Conservation (phyloP, 208 protist species). For the Endotrypanum monterogeii region DNA sequence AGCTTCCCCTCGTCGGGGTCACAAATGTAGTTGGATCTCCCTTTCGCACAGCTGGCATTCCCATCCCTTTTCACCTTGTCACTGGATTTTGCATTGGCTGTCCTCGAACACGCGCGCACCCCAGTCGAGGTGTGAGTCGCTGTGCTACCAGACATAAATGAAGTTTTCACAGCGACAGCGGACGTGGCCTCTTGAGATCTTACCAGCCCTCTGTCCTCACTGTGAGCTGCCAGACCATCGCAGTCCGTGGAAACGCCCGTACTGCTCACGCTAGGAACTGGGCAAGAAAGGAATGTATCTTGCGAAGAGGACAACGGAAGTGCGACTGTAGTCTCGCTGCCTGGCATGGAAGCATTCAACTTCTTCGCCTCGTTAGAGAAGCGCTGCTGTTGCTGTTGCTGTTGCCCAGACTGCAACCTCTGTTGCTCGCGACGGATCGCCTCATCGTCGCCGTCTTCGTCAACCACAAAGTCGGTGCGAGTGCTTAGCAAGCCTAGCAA, state of each 20-base stretch:
- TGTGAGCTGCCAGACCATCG: neutral
- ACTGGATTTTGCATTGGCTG: neutral
- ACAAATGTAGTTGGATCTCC: neutral
- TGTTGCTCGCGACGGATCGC: conserved; percentile 8
- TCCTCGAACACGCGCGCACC: neutral
- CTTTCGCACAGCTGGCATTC: neutral
- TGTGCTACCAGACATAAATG: neutral
- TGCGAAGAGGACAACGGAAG: neutral
- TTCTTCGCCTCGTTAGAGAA: neutral
- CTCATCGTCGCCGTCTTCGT: conserved; percentile 26
- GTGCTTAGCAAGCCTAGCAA: conserved; percentile 37
- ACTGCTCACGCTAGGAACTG: neutral
- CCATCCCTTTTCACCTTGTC: neutral
- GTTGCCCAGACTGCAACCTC: conserved; percentile 3
- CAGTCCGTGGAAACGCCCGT: neutral
- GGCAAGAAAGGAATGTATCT: neutral
- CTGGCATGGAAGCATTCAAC: neutral
- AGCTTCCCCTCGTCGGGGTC: neutral
- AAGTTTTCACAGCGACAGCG: neutral
- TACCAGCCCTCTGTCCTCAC: neutral
- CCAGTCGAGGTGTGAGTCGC: neutral
- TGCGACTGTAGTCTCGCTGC: neutral
- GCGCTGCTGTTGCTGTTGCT: too few species aligned
- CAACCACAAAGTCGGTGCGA: conserved; percentile 5
- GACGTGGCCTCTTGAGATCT: neutral